A percentile compares a stretch with the other conserved stretches of the same genome.
Conservation (phyloP, 73 alveolate genomes). For the Paramecium pentaurelia region DNA sequence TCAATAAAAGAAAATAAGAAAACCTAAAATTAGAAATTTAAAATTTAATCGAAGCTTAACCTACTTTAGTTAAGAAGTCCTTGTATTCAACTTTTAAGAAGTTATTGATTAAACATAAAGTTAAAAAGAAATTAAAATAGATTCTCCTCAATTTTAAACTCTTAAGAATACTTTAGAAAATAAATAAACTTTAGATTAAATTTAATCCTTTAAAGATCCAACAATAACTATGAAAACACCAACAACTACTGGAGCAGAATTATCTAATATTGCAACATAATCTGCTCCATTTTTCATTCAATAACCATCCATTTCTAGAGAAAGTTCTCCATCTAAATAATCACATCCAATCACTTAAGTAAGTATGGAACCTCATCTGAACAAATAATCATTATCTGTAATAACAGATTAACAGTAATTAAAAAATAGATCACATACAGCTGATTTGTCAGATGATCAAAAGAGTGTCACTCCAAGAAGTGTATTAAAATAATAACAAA, state of each 20-base stretch:
- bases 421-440: constrained; percentile 20
- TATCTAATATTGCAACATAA: not conserved
- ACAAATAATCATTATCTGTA: not conserved
- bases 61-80: not conserved
- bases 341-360: not conserved
- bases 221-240: not conserved
- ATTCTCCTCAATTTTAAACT: not conserved
- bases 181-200: not conserved
- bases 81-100: not conserved
- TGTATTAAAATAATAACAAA: not conserved
- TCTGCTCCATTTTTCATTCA: not conserved
- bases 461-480: constrained; percentile 44
- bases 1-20: not conserved
- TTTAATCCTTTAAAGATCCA: not conserved
- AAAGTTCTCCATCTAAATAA: not conserved
- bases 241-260: not conserved
- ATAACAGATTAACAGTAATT: not conserved
- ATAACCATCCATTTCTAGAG: not conserved
- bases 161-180: not conserved
- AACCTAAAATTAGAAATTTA: not conserved
- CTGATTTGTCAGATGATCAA: constrained; percentile 26
- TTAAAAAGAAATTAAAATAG: not conserved
- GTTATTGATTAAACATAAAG: not conserved
- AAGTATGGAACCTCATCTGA: not conserved
- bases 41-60: not conserved